These are phyloP conservation scores for Akanthomyces lecanii DNA, from an alignment of 2,329 filamentous ascomycete species.

Conservation along the genomic window DNA sequence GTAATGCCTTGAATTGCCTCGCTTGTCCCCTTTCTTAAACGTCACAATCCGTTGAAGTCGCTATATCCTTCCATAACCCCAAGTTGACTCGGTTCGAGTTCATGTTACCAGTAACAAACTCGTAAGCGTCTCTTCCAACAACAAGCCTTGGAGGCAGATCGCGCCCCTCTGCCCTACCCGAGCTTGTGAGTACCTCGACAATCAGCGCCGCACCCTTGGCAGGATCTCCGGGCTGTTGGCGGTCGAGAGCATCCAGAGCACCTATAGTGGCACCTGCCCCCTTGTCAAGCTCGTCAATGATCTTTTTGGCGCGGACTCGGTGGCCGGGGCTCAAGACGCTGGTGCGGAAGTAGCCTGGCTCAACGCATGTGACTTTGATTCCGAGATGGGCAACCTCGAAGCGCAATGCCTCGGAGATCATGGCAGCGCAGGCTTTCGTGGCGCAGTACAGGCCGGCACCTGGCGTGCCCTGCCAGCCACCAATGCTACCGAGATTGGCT, in stretches of 20 bases:
- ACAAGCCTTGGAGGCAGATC: conserved; percentile 49
- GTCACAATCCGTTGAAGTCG: neutral
- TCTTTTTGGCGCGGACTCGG: conserved; percentile 25
- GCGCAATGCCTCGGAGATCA: conserved; percentile 40
- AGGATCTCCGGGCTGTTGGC: conserved; percentile 52
- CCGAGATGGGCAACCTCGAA: conserved; percentile 43
- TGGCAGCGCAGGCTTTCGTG: conserved; percentile 44
- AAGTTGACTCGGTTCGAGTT: conserved; percentile 38
- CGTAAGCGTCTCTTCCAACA: conserved; percentile 50
- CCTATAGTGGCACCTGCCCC: conserved; percentile 27
- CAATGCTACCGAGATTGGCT: conserved; percentile 45
- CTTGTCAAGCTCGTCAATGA: conserved; percentile 31
- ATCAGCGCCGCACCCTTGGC: conserved; percentile 48
- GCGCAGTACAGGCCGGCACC: conserved; percentile 38
- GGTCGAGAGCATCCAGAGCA: conserved; percentile 34
- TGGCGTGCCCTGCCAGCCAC: conserved; percentile 37
- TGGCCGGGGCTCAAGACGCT: conserved; percentile 39
- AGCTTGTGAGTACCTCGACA: conserved; percentile 51
- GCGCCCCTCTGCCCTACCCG: conserved; percentile 43
- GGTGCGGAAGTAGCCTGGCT: conserved; percentile 53
- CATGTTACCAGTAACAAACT: conserved; percentile 40
- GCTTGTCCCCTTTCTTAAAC: too few relatives aligned
- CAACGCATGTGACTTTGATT: conserved; percentile 39
- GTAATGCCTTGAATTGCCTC: too few relatives aligned
- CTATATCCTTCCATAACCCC: conserved; percentile 43